Base-by-base conservation (phyloP, 345 rosid species). In the Litchi chinensis region DNA sequence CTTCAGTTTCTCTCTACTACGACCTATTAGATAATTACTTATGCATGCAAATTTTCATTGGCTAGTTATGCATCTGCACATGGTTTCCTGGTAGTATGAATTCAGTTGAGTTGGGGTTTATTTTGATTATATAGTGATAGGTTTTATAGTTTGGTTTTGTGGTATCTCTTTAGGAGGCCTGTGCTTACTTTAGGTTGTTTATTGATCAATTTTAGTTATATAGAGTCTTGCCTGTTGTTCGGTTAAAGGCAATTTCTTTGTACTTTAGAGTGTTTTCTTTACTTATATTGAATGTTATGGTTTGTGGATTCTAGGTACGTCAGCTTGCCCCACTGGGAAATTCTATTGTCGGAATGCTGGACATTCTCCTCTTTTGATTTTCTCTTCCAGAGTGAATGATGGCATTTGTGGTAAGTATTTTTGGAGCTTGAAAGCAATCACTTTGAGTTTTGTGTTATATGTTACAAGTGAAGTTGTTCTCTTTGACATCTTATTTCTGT, bases 351-450 rank as follows among this genome's bases (percentile, higher is more conserved):
- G 57, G 54, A 97, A 97, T 81, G 90, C 89, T 10, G 96, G 97
- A 10, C 98, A 94, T 75, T 50, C 83, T 78, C 90, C 98, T 10
- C 37, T 83, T 26, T 8, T 83, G 67, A 43, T 94, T 46, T 97
- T 89, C 82, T 93, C 99, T 76, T 94, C 98, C 16, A 92, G 93
- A 86, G 98, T 97, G 76, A 97, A 94, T 82, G 99, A 97, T 80
- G 98, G 98, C 21, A 88, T 97, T 39, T 94, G 99, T 71, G 99
- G 99, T 97, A 82, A 77, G 91, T 81, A 70, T 37, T 65, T 41
- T 41, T 10, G 0, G 48, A n/a, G 18, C 75, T 65, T 8, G 44
- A 68, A 69, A 69, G 15, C 41, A 62, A 22, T 70, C 24, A 65
- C 43, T 22, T 15, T 9, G 8, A 43, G 62, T 59, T 32, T 67